Evolutionary conservation across 371 early-diverging fungal genomes (phyloP).

Genomic region (Rhizopus stolonifer): DNA sequence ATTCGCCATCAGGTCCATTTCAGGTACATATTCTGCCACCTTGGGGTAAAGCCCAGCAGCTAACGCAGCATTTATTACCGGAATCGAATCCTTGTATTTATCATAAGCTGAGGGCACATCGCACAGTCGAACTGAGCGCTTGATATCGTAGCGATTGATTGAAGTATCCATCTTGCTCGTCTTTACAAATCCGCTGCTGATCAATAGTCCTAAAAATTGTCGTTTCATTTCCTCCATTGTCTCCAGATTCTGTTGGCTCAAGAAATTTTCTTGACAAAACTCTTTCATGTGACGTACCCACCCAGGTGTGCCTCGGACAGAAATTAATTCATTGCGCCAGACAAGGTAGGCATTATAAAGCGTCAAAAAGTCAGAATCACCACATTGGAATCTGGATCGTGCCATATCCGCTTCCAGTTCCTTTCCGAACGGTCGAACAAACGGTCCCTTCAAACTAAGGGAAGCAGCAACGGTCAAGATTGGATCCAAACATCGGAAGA

Average conservation of each 20-base stretch:
- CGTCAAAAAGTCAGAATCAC: constrained; percentile 77
- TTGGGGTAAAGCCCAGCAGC: constrained; percentile 70
- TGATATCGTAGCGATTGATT: constrained; percentile 23
- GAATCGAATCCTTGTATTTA: constrained; percentile 35
- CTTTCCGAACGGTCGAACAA: constrained; percentile 74
- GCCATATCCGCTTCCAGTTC: constrained; percentile 59
- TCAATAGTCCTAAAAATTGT: constrained; percentile 71
- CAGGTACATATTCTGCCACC: constrained; percentile 42
- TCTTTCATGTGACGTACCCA: constrained; percentile 37
- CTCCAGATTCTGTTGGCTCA: constrained; percentile 62
- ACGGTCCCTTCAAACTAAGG: constrained; percentile 69
- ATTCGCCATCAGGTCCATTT: constrained; percentile 14
- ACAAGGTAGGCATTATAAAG: constrained; percentile 71
- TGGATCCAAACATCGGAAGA: constrained; percentile 81
- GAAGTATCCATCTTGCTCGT: constrained; percentile 17
- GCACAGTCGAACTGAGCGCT: constrained; percentile 34
- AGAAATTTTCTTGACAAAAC: constrained; percentile 57
- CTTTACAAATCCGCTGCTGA: constrained; percentile 73
- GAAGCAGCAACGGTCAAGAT: constrained; percentile 80
- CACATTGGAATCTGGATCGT: constrained; percentile 47
- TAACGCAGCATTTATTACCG: constrained; percentile 66
- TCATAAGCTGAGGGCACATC: constrained; percentile 50
- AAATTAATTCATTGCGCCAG: constrained; percentile 58
- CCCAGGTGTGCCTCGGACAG: constrained; percentile 32
- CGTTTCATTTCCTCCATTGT: constrained; percentile 81